Evolutionary conservation across 2,329 filamentous ascomycete species (phyloP).

Genomic region (Pyricularia sp.): DNA sequence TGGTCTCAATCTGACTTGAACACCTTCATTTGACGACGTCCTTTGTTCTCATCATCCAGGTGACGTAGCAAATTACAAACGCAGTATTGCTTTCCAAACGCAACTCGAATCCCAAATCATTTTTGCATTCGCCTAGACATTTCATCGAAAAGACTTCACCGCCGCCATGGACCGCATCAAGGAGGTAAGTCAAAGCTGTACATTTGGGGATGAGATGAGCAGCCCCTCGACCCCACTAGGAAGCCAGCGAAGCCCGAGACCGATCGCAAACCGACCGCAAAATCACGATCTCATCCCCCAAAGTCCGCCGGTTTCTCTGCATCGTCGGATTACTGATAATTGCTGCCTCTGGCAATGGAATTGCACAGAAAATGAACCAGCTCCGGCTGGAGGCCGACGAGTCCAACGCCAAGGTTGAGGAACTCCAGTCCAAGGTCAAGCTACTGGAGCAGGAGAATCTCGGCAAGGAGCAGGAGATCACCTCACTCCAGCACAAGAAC

Average conservation of each 20-base stretch:
- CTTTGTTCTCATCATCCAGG: neutral
- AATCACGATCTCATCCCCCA: neutral
- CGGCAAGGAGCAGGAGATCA: slow-evolving; percentile 95
- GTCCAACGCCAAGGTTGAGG: slow-evolving; percentile 66
- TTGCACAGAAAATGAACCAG: slow-evolving; percentile 73
- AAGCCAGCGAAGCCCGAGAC: neutral
- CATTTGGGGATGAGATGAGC: slow-evolving; percentile 1
- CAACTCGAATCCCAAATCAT: neutral
- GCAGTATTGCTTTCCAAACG: neutral
- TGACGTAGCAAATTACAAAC: neutral
- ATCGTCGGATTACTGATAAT: neutral
- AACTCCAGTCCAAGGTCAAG: slow-evolving; percentile 78
- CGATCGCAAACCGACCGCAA: neutral
- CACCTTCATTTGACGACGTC: slow-evolving; percentile 5
- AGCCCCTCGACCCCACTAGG: slow-evolving; percentile 4
- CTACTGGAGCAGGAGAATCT: slow-evolving; percentile 86
- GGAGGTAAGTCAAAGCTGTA: slow-evolving; percentile 49
- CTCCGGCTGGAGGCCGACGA: slow-evolving; percentile 92
- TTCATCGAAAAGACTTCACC: neutral
- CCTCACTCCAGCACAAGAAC: slow-evolving; percentile 92
- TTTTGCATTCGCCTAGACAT: neutral
- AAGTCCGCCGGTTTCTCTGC: neutral
- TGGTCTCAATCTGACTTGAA: slow-evolving; percentile 1
- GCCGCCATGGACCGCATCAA: slow-evolving; percentile 73
- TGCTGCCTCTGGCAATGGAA: neutral